A percentile compares a stretch with the other conserved stretches of the same genome.
Conservation (phyloP, 768 basidiomycete species). For the Agaricus sinodeliciosus region DNA sequence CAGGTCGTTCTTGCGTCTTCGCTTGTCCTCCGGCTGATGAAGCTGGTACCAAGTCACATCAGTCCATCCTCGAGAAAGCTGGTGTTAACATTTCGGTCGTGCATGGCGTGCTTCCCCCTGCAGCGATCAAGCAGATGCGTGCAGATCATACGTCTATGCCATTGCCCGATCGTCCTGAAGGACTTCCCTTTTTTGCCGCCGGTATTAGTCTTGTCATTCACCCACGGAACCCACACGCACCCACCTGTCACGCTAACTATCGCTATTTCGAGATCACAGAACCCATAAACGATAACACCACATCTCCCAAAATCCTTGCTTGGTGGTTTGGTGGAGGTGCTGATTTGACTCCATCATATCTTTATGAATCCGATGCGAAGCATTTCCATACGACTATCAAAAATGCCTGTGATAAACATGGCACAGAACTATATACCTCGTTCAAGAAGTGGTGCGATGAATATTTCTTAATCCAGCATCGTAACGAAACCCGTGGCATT, state of each 20-base stretch:
- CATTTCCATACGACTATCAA: conserved; percentile 88
- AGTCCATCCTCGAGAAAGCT: conserved; percentile 81
- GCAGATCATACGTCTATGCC: conserved; percentile 81
- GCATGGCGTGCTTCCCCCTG: conserved; percentile 81
- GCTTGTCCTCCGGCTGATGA: conserved; percentile 37
- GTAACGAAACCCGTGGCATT: conserved; percentile 78
- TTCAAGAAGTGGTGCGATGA: conserved; percentile 98
- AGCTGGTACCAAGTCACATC: conserved; percentile 15
- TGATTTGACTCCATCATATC: conserved; percentile 91
- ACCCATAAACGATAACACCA: conserved; percentile 7
- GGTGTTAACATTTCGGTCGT: conserved; percentile 95
- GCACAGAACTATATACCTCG: conserved; percentile 55
- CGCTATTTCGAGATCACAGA: conserved; percentile 29
- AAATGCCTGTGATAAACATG: conserved; percentile 68
- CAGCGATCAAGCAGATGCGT: conserved; percentile 91
- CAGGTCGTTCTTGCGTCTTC: conserved; percentile 82
- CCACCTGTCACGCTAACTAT: conserved; percentile 94
- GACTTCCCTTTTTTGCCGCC: conserved; percentile 89
- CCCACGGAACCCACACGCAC: conserved; percentile 90
- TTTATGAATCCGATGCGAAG: conserved; percentile 80
- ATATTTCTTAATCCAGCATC: conserved; percentile 94
- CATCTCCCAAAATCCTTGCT: conserved; percentile 54
- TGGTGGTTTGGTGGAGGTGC: conserved; percentile 99
- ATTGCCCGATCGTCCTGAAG: conserved; percentile 48
- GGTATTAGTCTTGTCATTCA: conserved; percentile 93